phyloP scores from a whole-genome alignment of 495 filamentous ascomycete genomes.

The Hyaloscypha finlandica region DNA sequence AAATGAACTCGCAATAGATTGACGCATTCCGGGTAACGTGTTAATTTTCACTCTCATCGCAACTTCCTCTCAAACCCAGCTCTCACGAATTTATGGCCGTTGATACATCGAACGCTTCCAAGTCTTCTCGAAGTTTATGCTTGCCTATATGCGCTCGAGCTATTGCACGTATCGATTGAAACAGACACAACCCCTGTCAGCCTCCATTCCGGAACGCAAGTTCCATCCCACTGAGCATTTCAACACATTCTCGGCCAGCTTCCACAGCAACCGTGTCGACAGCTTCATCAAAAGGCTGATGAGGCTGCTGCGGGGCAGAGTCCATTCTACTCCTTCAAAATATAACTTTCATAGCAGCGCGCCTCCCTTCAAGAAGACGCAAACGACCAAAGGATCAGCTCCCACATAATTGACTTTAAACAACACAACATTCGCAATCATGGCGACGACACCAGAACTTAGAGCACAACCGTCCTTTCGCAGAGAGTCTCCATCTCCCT shows the following conservation, averaged over 20 bases:
- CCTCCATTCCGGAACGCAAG: slow-evolving; percentile 13
- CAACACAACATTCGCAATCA: slow-evolving; percentile 11
- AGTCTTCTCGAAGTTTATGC: slow-evolving; percentile 27
- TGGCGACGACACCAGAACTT: slow-evolving; percentile 24
- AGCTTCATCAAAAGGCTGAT: not conserved
- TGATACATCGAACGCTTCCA: slow-evolving; percentile 10
- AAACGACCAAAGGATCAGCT: slow-evolving; percentile 7
- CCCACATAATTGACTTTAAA: slow-evolving; percentile 9
- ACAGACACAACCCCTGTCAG: slow-evolving; percentile 23
- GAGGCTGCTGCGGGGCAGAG: slow-evolving; percentile 27
- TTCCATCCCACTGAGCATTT: not conserved
- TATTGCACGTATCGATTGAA: not conserved
- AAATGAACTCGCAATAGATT: not conserved
- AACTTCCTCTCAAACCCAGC: not conserved
- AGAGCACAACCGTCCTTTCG: slow-evolving; percentile 30
- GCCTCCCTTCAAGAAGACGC: not conserved
- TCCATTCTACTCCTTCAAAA: slow-evolving; percentile 11
- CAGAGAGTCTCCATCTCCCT: slow-evolving; percentile 61
- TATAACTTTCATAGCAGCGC: not conserved
- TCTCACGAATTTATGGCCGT: not conserved
- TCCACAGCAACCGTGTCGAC: slow-evolving; percentile 20
- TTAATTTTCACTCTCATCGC: not conserved
- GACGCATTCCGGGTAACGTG: not conserved
- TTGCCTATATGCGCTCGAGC: slow-evolving; percentile 23
- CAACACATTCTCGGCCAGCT: slow-evolving; percentile 14